Evolutionary conservation across 1,139 yeast species (phyloP), one percentile per base, ranked within the genome.

Genomic region (Suhomyces terraborum): DNA sequence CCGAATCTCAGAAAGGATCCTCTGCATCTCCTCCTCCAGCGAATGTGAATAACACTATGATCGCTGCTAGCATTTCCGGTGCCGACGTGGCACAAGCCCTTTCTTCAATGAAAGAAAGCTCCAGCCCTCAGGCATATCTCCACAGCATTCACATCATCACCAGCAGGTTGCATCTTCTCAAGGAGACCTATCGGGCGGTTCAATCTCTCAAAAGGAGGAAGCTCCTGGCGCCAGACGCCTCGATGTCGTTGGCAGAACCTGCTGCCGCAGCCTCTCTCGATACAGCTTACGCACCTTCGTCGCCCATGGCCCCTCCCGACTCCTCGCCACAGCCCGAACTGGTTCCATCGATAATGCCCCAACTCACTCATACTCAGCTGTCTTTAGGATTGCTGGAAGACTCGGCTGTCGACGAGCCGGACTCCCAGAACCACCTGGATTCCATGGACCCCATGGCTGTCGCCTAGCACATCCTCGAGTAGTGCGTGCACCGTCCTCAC

Each of bases 141-240:
- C 42, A 55, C 28, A 48, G 52, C 21, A 48, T 62, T 4, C 52
- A 55, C 34, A 52, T 51, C 26, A 60, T 68, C 6, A 53, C 62
- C 34, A 63, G 62, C 37, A 47, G 67, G 37, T 49, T 69, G 18
- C 60, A 57, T 42, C 54, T 65, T 19, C 51, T 69, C 32, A 58
- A 61, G 39, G 72, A 67, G 37, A 53, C 61, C 1, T 66, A 62
- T 43, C 56, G 54, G 35, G 46, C 66, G 2, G 55, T 66, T 8
- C 66, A 57, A 35, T 34, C 48, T 9, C 45, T 61, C 33, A 60
- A 63, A 40, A 57, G 52, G 42, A 46, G 48, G 32, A 56, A 51
- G 32, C 32, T 42, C 3, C 48, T 43, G 28, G 43, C 40, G 7
- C 10, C 27, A 2, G 44, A 37, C 12, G 32, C 32, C 17, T 23